A percentile compares a stretch with the other conserved stretches of the same genome.
Conservation (phyloP, 2,329 filamentous ascomycete genomes). For the Fusarium chaquense region DNA sequence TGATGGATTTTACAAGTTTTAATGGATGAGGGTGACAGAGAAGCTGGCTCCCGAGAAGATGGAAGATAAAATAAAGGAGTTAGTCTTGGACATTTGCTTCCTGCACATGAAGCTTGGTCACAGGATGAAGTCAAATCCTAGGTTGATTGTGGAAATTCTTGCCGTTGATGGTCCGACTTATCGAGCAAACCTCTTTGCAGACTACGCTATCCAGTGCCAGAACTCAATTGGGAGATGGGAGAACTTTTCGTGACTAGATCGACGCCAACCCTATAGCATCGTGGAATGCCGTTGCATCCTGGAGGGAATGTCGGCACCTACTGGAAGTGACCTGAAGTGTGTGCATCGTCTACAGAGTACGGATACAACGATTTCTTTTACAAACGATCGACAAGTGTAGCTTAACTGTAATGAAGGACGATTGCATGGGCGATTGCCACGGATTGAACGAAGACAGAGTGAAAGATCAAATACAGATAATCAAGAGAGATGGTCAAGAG, state of each 20-base stretch:
- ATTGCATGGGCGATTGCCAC: background rate
- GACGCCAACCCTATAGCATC: background rate
- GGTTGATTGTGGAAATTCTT: background rate
- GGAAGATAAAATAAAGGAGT: background rate
- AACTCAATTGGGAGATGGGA: background rate
- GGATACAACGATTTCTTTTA: too few species aligned
- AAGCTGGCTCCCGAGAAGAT: background rate
- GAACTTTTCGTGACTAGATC: background rate
- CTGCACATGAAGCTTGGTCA: accelerated
- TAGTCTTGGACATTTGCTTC: background rate
- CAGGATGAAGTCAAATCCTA: background rate
- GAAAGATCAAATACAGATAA: background rate
- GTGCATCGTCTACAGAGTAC: too few species aligned
- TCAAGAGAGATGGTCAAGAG: background rate
- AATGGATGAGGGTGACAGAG: background rate
- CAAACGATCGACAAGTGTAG: background rate
- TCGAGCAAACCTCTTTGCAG: background rate
- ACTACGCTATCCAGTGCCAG: background rate
- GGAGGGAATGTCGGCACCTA: background rate
- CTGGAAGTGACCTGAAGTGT: accelerated
- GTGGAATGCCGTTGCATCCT: background rate
- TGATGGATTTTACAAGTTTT: background rate
- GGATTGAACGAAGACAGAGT: background rate
- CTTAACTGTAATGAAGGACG: too few species aligned
- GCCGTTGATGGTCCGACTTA: background rate